Percentiles rank a stretch among this genome's conserved stretches.
Conservation (phyloP, 2,329 filamentous ascomycete species). For the Penicillium sp. region DNA sequence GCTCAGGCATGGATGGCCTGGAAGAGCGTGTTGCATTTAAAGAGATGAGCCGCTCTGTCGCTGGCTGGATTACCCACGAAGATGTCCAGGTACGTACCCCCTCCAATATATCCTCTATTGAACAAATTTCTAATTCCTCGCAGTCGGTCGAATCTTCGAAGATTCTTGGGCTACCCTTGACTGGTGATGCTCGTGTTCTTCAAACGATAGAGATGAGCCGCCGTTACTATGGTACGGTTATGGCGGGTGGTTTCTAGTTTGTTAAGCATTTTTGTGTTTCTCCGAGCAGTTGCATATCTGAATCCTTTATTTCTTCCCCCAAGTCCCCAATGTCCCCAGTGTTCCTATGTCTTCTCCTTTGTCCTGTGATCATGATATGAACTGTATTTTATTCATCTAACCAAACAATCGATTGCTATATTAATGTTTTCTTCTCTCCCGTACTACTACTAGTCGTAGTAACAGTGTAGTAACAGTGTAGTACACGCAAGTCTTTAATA, state of each 20-base stretch:
- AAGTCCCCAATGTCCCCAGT: background rate
- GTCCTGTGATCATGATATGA: conserved; percentile 5
- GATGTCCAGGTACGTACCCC: conserved; percentile 59
- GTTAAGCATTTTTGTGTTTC: background rate
- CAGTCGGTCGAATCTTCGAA: conserved; percentile 42
- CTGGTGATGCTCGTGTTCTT: conserved; percentile 71
- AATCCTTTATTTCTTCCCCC: conserved; percentile 4
- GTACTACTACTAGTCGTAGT: no score
- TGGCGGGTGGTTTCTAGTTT: conserved; percentile 53
- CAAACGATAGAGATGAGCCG: conserved; percentile 73
- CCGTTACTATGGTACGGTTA: conserved; percentile 69
- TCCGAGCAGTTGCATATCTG: background rate
- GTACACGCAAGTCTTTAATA: no score
- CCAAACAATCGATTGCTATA: background rate
- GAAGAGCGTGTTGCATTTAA: conserved; percentile 74
- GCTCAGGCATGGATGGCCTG: conserved; percentile 58
- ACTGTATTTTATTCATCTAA: conserved; percentile 4
- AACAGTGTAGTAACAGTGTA: no score
- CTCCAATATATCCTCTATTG: background rate
- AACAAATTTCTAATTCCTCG: conserved; percentile 12
- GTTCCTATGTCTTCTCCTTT: background rate
- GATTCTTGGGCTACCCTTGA: conserved; percentile 56
- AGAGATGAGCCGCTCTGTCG: conserved; percentile 79
- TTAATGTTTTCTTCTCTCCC: background rate
- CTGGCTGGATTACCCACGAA: conserved; percentile 65